Evolutionary conservation across 345 rosid genomes (phyloP).

Genomic region (Raphanus raphanistrum): DNA sequence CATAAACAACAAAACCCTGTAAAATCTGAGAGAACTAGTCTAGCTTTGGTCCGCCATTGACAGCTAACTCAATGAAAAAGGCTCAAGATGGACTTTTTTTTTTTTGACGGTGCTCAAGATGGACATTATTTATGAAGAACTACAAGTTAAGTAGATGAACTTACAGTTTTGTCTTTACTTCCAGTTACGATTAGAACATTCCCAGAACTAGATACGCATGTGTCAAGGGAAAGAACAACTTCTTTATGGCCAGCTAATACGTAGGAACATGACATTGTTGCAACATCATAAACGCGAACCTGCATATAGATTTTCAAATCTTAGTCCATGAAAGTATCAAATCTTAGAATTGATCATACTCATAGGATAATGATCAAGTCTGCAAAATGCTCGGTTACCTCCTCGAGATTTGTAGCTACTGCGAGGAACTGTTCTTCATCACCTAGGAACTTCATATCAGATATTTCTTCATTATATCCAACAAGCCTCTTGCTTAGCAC

Average conservation of each 20-base stretch:
- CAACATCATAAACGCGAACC: conserved; percentile 88
- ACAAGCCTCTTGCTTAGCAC: conserved; percentile 69
- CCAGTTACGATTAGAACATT: conserved; percentile 71
- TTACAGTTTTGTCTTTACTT: conserved; percentile 87
- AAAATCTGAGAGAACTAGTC: neutral
- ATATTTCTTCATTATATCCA: conserved; percentile 91
- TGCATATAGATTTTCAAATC: conserved; percentile 39
- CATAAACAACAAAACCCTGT: conserved; percentile 3
- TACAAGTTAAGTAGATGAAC: conserved; percentile 38
- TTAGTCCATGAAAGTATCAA: conserved; percentile 17
- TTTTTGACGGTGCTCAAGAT: neutral
- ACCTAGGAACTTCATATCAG: conserved; percentile 89
- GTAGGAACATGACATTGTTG: conserved; percentile 91
- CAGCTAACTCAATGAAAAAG: conserved; percentile 17
- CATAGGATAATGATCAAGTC: conserved; percentile 14
- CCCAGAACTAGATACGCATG: conserved; percentile 65
- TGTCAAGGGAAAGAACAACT: conserved; percentile 78
- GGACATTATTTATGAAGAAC: conserved; percentile 4
- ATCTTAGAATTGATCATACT: conserved; percentile 16
- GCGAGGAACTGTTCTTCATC: conserved; percentile 84
- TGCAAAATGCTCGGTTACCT: conserved; percentile 47
- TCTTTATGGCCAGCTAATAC: conserved; percentile 85
- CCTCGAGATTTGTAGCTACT: conserved; percentile 94
- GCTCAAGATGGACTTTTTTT: neutral
- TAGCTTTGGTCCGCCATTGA: conserved; percentile 1